Evolutionary conservation across 169 alveolate genomes (phyloP).

Genomic region (Besnoitia besnoiti): DNA sequence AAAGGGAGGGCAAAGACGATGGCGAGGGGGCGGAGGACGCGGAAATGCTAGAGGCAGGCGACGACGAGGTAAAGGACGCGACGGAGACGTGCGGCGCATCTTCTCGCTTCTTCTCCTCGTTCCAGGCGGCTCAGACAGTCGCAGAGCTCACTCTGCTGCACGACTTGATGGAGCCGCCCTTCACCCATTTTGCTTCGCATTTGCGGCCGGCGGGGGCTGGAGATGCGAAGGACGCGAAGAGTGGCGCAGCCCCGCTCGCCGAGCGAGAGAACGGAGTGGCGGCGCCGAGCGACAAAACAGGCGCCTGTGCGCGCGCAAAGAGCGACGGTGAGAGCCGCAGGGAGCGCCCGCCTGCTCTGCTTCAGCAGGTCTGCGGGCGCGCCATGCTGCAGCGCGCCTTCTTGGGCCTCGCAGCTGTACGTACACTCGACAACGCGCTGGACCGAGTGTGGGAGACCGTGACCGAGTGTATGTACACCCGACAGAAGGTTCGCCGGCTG

Average conservation of each 20-base stretch:
- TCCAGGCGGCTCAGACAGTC: background rate
- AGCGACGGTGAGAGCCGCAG: background rate
- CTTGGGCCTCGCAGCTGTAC: slow-evolving; percentile 1
- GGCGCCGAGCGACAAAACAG: background rate
- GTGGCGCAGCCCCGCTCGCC: background rate
- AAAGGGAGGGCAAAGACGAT: background rate
- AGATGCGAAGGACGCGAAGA: background rate
- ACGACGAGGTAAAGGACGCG: background rate
- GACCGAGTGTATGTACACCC: background rate
- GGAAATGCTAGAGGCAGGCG: background rate
- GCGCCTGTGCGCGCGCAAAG: background rate
- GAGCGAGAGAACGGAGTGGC: background rate
- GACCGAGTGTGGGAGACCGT: background rate
- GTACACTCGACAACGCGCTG: background rate
- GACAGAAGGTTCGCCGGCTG: background rate
- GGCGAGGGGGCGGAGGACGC: background rate
- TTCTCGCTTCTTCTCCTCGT: background rate
- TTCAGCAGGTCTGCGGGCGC: slow-evolving; percentile 17
- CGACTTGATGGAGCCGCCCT: slow-evolving; percentile 12
- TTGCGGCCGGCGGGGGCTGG: background rate
- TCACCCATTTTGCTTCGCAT: background rate
- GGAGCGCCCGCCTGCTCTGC: background rate
- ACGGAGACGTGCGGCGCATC: background rate
- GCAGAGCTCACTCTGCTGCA: background rate
- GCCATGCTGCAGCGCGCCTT: slow-evolving; percentile 21